Percentiles rank a stretch among this genome's conserved stretches.
Evolutionary conservation across 208 protist genomes (phyloP).

Genomic region (Naegleria lovaniensis): DNA sequence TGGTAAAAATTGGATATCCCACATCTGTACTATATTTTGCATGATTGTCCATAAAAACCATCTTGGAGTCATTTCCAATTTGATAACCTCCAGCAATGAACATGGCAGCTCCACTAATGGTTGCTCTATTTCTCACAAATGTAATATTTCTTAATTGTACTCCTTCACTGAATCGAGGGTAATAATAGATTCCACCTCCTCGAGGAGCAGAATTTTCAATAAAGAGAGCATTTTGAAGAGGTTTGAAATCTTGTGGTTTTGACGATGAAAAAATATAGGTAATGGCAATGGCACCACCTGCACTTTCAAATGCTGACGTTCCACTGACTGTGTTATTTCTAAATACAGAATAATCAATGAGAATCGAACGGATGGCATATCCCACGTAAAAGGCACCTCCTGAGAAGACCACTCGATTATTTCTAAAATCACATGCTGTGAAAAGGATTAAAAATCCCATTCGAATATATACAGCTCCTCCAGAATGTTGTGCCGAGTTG

Average conservation of each 20-base stretch:
- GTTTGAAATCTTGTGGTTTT: too few relatives aligned
- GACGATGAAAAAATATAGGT: too few relatives aligned
- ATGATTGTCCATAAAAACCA: too few relatives aligned
- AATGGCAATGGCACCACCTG: not conserved
- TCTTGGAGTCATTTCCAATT: too few relatives aligned
- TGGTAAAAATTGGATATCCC: too few relatives aligned
- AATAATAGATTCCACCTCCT: not conserved
- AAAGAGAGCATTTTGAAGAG: not conserved
- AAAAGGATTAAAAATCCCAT: not conserved
- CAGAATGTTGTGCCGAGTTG: not conserved
- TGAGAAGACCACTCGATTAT: not conserved
- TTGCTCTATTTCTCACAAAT: not conserved
- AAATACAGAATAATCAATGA: not conserved
- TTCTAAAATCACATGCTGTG: not conserved
- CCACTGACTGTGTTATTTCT: not conserved
- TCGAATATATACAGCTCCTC: not conserved
- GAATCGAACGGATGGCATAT: not conserved
- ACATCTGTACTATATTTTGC: too few relatives aligned
- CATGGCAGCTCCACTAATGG: not conserved
- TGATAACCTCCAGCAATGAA: not conserved
- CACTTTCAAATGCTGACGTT: not conserved
- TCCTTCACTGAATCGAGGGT: too few relatives aligned
- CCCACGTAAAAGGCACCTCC: not conserved
- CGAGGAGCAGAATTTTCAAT: not conserved
- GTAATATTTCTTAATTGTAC: not conserved